A percentile compares a stretch with the other conserved stretches of the same genome.
phyloP scores from a whole-genome alignment of 371 early-diverging fungal species.

The Mortierella sp. region DNA sequence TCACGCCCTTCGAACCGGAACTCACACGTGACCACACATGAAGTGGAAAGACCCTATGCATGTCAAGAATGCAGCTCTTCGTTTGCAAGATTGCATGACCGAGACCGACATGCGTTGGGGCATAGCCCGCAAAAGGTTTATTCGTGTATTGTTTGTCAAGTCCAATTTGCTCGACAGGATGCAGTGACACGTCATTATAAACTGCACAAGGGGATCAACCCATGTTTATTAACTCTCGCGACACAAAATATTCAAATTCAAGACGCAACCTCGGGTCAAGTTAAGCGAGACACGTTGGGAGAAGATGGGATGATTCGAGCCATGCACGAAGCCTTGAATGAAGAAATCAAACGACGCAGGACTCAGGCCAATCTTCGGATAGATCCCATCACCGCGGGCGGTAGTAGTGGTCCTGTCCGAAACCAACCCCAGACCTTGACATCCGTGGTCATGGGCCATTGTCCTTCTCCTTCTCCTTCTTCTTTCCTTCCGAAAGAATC shows the following conservation, averaged over 20 bases:
- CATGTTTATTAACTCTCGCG: slow-evolving; percentile 25
- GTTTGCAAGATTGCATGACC: slow-evolving; percentile 37
- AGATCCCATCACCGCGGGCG: no score
- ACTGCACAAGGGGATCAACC: slow-evolving; percentile 24
- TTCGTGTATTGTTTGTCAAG: slow-evolving; percentile 30
- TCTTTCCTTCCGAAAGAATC: no score
- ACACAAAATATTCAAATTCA: slow-evolving; percentile 6
- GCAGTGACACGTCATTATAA: slow-evolving; percentile 42
- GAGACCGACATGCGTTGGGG: slow-evolving; percentile 27
- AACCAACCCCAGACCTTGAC: no score
- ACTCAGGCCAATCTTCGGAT: no score
- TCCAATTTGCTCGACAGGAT: slow-evolving; percentile 38
- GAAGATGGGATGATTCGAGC: not conserved
- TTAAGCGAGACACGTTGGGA: slow-evolving; percentile 15
- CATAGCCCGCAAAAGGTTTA: slow-evolving; percentile 26
- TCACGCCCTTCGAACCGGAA: slow-evolving; percentile 40
- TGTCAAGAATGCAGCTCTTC: slow-evolving; percentile 31
- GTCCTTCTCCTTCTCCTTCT: no score
- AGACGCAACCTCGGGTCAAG: slow-evolving; percentile 34
- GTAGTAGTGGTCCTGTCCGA: no score
- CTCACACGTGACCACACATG: slow-evolving; percentile 31
- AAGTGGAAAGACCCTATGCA: slow-evolving; percentile 14
- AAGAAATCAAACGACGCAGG: no score
- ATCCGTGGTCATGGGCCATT: no score
- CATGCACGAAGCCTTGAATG: no score